Conservation (phyloP, 768 basidiomycete genomes). For the Leccinellum rugosiceps region DNA sequence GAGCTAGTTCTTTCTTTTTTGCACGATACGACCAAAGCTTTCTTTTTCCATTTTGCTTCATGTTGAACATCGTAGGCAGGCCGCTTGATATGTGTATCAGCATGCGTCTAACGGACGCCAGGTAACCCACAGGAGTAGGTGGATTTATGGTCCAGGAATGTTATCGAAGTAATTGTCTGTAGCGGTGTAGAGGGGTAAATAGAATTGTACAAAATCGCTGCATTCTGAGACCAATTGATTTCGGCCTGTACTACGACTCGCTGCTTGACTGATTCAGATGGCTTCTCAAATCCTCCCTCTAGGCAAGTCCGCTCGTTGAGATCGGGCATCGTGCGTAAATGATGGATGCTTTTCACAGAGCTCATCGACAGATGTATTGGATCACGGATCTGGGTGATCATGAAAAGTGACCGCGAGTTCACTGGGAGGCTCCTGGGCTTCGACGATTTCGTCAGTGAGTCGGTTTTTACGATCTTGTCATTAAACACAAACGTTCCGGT, state of each 20-base stretch:
- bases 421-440: conserved; percentile 93
- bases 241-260: conserved; percentile 4
- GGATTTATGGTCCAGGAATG: conserved; percentile 16
- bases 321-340: background rate
- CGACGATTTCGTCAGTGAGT: conserved; percentile 99
- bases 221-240: background rate
- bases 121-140: conserved; percentile 15
- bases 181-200: conserved; percentile 4
- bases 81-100: conserved; percentile 16
- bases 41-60: conserved; percentile 18
- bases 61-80: conserved; percentile 21
- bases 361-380: conserved; percentile 98
- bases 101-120: conserved; percentile 36
- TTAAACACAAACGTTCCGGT: background rate
- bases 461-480: background rate
- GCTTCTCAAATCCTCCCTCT: conserved; percentile 93
- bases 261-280: conserved; percentile 44
- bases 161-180: conserved; percentile 22
- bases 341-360: conserved; percentile 45
- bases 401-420: conserved; percentile 97
- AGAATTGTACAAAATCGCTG: conserved; percentile 9
- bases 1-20: conserved; percentile 9
- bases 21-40: conserved; percentile 6
- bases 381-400: conserved; percentile 95
- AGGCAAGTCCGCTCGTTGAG: conserved; percentile 41